Evolutionary conservation across 1,284 basidiomycete species (phyloP).

Genomic region (Cryptococcus sp.): DNA sequence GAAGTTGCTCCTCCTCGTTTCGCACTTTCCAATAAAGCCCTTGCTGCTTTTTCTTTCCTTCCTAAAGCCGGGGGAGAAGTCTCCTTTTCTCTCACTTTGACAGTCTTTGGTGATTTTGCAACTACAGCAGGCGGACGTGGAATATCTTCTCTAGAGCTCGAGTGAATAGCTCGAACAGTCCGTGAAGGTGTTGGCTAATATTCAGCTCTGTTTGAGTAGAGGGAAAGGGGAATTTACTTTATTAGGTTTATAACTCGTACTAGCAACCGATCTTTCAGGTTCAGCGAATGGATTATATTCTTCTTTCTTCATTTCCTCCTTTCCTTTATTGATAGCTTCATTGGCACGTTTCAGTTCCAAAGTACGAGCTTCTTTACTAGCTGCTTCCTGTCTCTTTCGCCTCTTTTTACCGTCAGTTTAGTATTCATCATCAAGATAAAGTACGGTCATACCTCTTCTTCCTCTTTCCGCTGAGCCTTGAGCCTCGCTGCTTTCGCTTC

Average conservation of each 20-base stretch:
- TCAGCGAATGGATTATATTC: constrained; percentile 44
- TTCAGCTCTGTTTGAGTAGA: no score
- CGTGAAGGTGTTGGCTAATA: no score
- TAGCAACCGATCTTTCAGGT: constrained; percentile 28
- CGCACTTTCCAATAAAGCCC: constrained; percentile 21
- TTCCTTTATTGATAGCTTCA: constrained; percentile 21
- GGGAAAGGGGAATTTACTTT: no score
- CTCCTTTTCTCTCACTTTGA: constrained; percentile 3
- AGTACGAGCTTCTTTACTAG: constrained; percentile 32
- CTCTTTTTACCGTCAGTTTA: constrained; percentile 13
- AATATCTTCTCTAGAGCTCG: no score
- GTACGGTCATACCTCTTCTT: constrained; percentile 32
- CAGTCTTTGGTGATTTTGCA: constrained; percentile 2
- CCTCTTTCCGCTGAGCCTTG: constrained; percentile 32
- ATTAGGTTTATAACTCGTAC: no score
- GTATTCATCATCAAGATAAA: not conserved
- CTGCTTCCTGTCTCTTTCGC: constrained; percentile 30
- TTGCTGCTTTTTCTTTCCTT: constrained; percentile 34
- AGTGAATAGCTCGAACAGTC: no score
- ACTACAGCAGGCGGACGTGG: not conserved
- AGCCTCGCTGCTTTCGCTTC: constrained; percentile 33
- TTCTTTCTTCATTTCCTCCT: not conserved
- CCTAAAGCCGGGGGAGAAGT: constrained; percentile 22
- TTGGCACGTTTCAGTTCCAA: constrained; percentile 37
- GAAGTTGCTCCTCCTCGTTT: constrained; percentile 14